phyloP scores from a whole-genome alignment of 768 basidiomycete species.

The Hebeloma cylindrosporum region DNA sequence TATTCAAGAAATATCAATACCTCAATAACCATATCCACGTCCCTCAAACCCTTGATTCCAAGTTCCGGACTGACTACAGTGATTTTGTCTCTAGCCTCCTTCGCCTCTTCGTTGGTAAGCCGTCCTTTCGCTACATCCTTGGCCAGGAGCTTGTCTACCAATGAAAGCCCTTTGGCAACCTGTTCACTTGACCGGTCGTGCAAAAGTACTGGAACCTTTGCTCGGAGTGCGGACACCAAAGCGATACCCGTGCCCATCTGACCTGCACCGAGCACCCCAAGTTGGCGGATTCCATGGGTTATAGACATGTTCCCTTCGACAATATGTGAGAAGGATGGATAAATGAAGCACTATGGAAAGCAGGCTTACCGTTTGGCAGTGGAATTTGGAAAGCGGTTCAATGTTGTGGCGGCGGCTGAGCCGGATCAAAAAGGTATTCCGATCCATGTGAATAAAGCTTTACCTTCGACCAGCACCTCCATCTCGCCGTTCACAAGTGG shows the following conservation, averaged over 20 bases:
- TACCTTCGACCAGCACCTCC: no score
- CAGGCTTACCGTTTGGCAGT: no score
- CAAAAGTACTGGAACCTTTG: slow-evolving; percentile 83
- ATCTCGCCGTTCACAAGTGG: no score
- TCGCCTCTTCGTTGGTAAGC: slow-evolving; percentile 65
- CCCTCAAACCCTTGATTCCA: slow-evolving; percentile 60
- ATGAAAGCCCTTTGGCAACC: slow-evolving; percentile 65
- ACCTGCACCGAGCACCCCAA: slow-evolving; percentile 81
- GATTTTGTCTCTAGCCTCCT: slow-evolving; percentile 70
- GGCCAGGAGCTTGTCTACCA: slow-evolving; percentile 81
- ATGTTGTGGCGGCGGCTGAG: no score
- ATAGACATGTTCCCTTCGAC: slow-evolving; percentile 58
- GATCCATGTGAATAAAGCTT: no score
- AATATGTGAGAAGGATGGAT: no score
- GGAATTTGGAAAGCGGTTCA: no score
- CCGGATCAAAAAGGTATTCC: no score
- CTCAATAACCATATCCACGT: slow-evolving; percentile 92
- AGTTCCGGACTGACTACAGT: slow-evolving; percentile 49
- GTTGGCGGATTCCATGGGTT: slow-evolving; percentile 68
- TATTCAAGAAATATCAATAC: slow-evolving; percentile 32
- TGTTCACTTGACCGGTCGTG: slow-evolving; percentile 78
- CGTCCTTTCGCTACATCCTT: slow-evolving; percentile 89
- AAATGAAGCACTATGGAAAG: no score
- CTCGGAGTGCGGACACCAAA: slow-evolving; percentile 80
- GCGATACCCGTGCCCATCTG: slow-evolving; percentile 95